Base-by-base conservation (phyloP, 148 eudicot species). In the Tetragonia tetragonoides region DNA sequence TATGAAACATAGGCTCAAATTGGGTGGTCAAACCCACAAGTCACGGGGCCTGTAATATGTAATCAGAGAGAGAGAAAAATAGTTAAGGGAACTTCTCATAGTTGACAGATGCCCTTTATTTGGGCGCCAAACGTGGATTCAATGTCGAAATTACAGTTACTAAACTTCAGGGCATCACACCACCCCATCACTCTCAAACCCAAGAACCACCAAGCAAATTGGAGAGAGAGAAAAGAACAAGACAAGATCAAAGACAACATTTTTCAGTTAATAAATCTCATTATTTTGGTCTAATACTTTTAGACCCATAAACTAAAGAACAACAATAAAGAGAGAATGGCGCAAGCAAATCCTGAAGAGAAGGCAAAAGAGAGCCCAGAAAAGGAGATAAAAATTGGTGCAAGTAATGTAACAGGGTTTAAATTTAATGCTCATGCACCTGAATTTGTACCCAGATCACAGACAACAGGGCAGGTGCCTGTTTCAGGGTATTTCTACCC, bases 351-450 rank as follows among this genome's bases (percentile, higher is more conserved):
- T 15, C 78, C 83, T 18, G 82, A 80, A 57, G 78, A 62, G 34
- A 75, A 87, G 78, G 38, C 49, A 20, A 75, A 74, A 59, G 81
- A 77, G 65, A 71, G 42, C 34, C 64, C 70, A 42, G 81, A 76
- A 34, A 75, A 57, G 15, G 80, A 70, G 20, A 78, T 47, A 3
- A 70, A 18, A 70, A 69, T n/a, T 60, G 62, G 42, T 2, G 7
- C 16, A 38, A 49, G 73, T 23, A 47, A 46, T 14, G 14, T 37
- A 39, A 54, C 65, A 38, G 56, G 88, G 14, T 93, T 91, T 79
- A 89, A 89, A 80, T 87, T 95, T 75, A 95, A 95, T 64, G 97
- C 84, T 11, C 87, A 90, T 6, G 99, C 97, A 16, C 88, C 96
- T 3, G 99, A 89, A 83, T 95, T 95, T 44, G 90, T 92, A 54